Percentiles rank a stretch among this genome's conserved stretches.
These are phyloP conservation scores for Neurospora terricola DNA, from an alignment of 495 filamentous ascomycete species.

Conservation along the genomic window DNA sequence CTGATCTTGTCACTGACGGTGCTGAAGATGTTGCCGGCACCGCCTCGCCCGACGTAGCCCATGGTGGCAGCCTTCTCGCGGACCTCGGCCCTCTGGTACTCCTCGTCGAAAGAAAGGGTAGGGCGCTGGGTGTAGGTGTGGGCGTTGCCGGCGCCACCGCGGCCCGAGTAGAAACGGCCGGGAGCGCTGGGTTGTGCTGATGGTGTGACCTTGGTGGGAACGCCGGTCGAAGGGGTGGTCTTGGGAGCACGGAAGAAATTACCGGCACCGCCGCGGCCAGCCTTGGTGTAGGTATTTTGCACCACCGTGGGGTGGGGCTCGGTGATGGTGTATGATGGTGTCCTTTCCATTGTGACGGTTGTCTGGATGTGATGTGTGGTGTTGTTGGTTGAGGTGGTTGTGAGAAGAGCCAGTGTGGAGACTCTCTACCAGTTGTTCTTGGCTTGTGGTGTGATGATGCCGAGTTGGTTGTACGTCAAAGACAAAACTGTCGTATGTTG, in stretches of 20 bases:
- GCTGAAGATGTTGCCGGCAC: conserved; percentile 66
- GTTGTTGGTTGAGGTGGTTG: conserved; percentile 4
- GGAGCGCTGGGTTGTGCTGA: conserved; percentile 26
- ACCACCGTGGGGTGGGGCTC: conserved; percentile 72
- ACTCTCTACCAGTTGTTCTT: neutral
- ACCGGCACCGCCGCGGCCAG: conserved; percentile 80
- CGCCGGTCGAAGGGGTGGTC: conserved; percentile 39
- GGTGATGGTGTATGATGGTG: conserved; percentile 52
- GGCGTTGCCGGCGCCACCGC: conserved; percentile 86
- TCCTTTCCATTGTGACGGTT: conserved; percentile 20
- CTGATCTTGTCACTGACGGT: conserved; percentile 8
- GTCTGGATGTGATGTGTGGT: conserved; percentile 16
- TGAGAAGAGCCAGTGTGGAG: neutral
- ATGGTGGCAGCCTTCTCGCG: conserved; percentile 50
- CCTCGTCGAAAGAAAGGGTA: conserved; percentile 87
- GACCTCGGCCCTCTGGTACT: conserved; percentile 54
- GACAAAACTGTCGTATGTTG: neutral
- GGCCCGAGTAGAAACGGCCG: conserved; percentile 60
- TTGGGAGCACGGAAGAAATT: conserved; percentile 67
- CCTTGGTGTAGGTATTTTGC: conserved; percentile 54
- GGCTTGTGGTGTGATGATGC: neutral
- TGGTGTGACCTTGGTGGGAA: conserved; percentile 19
- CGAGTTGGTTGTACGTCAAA: neutral
- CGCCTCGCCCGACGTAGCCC: conserved; percentile 75
- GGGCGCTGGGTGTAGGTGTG: conserved; percentile 54